Base-by-base conservation (phyloP, 2,329 filamentous ascomycete genomes). In the Ceratocystis albifundus region DNA sequence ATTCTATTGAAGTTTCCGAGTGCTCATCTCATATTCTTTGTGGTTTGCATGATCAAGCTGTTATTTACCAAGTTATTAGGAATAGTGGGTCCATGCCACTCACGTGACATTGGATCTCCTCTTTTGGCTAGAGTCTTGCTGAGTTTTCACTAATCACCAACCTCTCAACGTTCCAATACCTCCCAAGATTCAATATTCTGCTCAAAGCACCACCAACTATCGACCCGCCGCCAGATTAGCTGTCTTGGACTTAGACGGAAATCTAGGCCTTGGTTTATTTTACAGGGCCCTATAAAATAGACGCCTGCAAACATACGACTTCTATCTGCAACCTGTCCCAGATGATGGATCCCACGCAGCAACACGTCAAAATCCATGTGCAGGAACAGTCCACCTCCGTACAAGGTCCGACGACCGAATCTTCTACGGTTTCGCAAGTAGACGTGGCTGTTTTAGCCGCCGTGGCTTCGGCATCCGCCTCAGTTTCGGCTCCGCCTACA, bases 121-220 rank as follows among this genome's bases (percentile, higher is more conserved):
- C 44, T 62, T 62, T 62, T 46, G 45, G 41, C 46, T 53, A 50
- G 55, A 15, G 20, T 44, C 57, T 25, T 57, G 48, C 46, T 61
- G 50, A 57, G 62, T 62, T 59, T 61, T 64, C 64, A 65, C 66
- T 68, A 68, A 63, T 48, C 61, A 41, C 66, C 66, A 68, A 68
- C 66, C 64, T 63, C 64, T 61, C 48, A 48, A 50, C 64, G 61
- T 55, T 68, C 66, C 48, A 65, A 65, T 65, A 48, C 41, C 64
- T 50, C 59, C 66, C 66, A 61, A 61, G 41, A 65, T 65, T 68
- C 28, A 59, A 59, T 59, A 59, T 32, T 59, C 55, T 59, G 55
- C 55, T 59, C 12, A 28, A 59, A 59, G 55, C 55, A 59, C 25
- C 55, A 10, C 48, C 36, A 41, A 28, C 48, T 53, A 53, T 53